Conservation (phyloP, 768 basidiomycete genomes). For the Cytidiella melzeri region DNA sequence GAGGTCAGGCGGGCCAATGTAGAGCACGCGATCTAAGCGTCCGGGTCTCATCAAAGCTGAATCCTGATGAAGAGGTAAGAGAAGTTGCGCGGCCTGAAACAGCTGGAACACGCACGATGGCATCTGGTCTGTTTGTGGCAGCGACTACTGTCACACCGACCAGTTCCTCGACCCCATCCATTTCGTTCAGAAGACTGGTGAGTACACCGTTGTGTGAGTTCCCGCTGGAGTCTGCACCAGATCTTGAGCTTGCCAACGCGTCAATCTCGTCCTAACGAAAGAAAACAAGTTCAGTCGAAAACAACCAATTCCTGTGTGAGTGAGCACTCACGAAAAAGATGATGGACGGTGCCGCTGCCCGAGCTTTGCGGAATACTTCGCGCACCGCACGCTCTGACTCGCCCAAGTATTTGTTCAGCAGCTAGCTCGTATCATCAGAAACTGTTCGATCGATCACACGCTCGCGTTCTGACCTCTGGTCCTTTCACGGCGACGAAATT, state of each 20-base stretch:
- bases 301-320: neutral
- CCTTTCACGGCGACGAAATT: conserved; percentile 98
- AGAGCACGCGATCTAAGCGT: conserved; percentile 87
- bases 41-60: conserved; percentile 93
- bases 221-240: conserved; percentile 47
- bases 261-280: conserved; percentile 99
- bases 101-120: conserved; percentile 54
- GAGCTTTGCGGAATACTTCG: conserved; percentile 92
- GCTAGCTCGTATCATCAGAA: conserved; percentile 36
- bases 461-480: conserved; percentile 85
- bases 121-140: conserved; percentile 93
- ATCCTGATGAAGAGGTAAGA: conserved; percentile 50
- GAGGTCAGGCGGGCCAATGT: conserved; percentile 88
- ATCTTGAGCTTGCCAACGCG: conserved; percentile 78
- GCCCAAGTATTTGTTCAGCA: conserved; percentile 94
- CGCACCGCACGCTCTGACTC: conserved; percentile 94
- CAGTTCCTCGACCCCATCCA: conserved; percentile 97
- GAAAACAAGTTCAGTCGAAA: too few relatives aligned
- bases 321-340: conserved; percentile 79
- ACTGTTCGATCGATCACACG: too few relatives aligned
- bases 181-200: conserved; percentile 91
- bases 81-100: neutral
- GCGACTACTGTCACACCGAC: conserved; percentile 93
- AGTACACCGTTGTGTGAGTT: conserved; percentile 76
- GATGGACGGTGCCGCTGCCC: conserved; percentile 91